A percentile compares a stretch with the other conserved stretches of the same genome.
Conservation (phyloP, 2,329 filamentous ascomycete genomes). For the Monilinia polystroma region DNA sequence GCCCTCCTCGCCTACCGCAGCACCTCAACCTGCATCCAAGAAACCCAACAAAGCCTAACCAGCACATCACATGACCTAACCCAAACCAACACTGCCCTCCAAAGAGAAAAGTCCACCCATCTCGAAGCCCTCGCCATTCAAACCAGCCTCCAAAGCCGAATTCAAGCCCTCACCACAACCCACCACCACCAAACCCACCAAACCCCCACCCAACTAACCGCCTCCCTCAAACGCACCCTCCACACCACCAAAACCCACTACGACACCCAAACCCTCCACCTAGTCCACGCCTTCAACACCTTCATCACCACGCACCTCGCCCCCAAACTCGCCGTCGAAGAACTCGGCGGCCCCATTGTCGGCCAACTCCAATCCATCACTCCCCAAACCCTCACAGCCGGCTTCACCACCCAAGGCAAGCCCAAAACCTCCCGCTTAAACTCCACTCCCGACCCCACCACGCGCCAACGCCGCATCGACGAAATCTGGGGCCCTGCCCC, state of each 20-base stretch:
- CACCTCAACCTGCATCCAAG: conserved; percentile 61
- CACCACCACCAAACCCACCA: conserved; percentile 13
- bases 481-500: conserved; percentile 54
- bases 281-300: conserved; percentile 63
- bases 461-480: conserved; percentile 60
- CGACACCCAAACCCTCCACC: conserved; percentile 56
- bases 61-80: conserved; percentile 47
- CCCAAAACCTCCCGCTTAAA: conserved; percentile 49
- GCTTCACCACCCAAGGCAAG: conserved; percentile 60
- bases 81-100: conserved; percentile 48
- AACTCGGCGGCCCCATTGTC: conserved; percentile 78
- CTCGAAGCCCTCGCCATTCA: conserved; percentile 57
- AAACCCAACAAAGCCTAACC: conserved; percentile 60
- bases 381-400: conserved; percentile 57
- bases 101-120: conserved; percentile 51
- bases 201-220: conserved; percentile 7
- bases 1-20: conserved; percentile 69
- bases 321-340: conserved; percentile 76
- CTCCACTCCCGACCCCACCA: conserved; percentile 45
- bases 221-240: not conserved
- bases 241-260: conserved; percentile 55
- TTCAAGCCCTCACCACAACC: conserved; percentile 53
- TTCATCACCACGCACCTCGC: conserved; percentile 73
- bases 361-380: conserved; percentile 69
- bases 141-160: conserved; percentile 54